Base-by-base conservation (phyloP, 2,329 filamentous ascomycete genomes). In the Simplicillium sp. region DNA sequence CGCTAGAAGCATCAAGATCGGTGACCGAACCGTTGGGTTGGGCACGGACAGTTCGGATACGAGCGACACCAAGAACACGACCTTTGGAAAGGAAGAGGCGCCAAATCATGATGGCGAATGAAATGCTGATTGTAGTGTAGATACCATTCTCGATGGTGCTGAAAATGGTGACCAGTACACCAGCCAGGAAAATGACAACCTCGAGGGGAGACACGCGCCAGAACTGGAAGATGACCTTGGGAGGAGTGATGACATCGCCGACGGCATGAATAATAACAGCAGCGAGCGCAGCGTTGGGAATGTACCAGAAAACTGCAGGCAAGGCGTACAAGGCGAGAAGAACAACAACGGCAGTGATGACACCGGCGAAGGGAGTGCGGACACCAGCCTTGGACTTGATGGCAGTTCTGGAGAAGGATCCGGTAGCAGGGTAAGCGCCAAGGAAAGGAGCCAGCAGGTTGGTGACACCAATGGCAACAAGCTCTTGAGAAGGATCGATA, bases 381-480 rank as follows among this genome's bases (percentile, higher is more conserved):
- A 96, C 90, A 54, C 92, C 92, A 38, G 92, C 89, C 64, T 97
- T 97, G 4, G 90, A 92, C 62, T 96, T 94, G 65, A 97, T 96
- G 40, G 92, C 90, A 20, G 92, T 97, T 46, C 92, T 81, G 29
- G 87, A 94, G 70, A 97, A 97, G 3, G 92, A 97, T 2, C 92
- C 92, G 3, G 90, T 98, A 0, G 87, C 85, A 12, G 90, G 87
- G 55, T 94, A 98, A 2, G 75, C 92, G 38, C 90, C 92, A 3
- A 97, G 71, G 66, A 97, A 95, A 3, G 92, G 88, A 1, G 87
- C 89, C 7, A 97, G 71, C 31, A 97, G 70, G 57, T 97, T 97
- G 29, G 82, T 84, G 18, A 96, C 77, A 46, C 90, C 90, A 49
- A 97, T 95, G 16, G 87, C 90, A 36, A 98, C 86, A 64, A 98